Conservation (phyloP, 1,284 basidiomycete genomes). For the Pisolithus thermaeus region DNA sequence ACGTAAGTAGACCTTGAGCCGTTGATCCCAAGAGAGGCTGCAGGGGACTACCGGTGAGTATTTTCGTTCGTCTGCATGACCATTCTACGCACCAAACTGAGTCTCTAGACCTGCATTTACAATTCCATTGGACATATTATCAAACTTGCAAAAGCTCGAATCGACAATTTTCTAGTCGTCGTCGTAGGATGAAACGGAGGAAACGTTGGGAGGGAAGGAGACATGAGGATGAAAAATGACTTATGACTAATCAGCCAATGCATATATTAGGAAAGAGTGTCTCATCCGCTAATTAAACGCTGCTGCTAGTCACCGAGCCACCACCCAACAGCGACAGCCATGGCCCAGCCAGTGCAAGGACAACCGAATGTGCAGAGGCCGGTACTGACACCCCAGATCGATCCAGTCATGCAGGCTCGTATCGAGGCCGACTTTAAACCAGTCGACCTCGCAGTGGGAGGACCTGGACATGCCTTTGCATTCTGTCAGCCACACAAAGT, state of each 20-base stretch:
- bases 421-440: conserved; percentile 70
- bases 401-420: conserved; percentile 65
- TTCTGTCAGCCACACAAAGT: conserved; percentile 59
- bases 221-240: neutral
- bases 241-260: neutral
- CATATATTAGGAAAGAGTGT: neutral
- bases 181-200: no score
- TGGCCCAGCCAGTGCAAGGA: conserved; percentile 22
- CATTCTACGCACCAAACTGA: conserved; percentile 62
- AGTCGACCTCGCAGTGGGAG: conserved; percentile 50
- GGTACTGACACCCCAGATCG: conserved; percentile 41
- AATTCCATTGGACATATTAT: conserved; percentile 77
- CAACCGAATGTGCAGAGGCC: conserved; percentile 5
- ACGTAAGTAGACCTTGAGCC: conserved; percentile 81
- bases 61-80: conserved; percentile 7
- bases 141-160: no score
- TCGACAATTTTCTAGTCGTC: no score
- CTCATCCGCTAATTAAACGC: neutral
- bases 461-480: conserved; percentile 44
- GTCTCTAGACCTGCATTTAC: conserved; percentile 79
- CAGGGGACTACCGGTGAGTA: conserved; percentile 20
- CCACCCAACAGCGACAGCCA: conserved; percentile 9
- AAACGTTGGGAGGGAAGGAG: no score
- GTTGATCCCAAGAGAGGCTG: conserved; percentile 68
- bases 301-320: no score